These are phyloP conservation scores for Phytophthora podocarpi DNA, from an alignment of 352 stramenopile genomes.

Conservation along the genomic window DNA sequence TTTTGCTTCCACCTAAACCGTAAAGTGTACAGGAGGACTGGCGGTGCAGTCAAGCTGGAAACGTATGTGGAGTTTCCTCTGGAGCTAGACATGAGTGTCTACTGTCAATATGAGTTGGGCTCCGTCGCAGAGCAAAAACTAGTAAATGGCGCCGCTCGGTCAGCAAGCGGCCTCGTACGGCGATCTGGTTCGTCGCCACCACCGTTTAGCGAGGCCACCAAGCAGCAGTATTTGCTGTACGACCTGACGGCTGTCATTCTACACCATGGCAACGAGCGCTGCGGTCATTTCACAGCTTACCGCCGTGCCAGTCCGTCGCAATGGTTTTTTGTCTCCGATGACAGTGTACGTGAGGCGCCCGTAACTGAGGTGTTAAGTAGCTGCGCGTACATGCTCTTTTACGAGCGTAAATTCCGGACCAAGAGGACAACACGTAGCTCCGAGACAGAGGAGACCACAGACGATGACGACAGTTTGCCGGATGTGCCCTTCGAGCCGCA, in stretches of 20 bases:
- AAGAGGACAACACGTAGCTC: slow-evolving; percentile 41
- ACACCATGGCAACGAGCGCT: slow-evolving; percentile 87
- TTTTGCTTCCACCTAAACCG: slow-evolving; percentile 91
- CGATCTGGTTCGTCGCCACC: neutral
- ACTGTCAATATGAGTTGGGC: slow-evolving; percentile 68
- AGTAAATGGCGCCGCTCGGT: neutral
- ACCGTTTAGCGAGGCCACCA: slow-evolving; percentile 14
- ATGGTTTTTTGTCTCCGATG: slow-evolving; percentile 90
- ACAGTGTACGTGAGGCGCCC: slow-evolving; percentile 62
- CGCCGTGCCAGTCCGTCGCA: slow-evolving; percentile 54
- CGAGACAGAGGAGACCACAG: slow-evolving; percentile 39
- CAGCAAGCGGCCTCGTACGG: slow-evolving; percentile 14
- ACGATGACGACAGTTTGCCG: slow-evolving; percentile 54
- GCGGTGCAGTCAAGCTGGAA: slow-evolving; percentile 75
- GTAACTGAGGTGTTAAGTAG: slow-evolving; percentile 69
- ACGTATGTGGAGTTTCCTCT: slow-evolving; percentile 83
- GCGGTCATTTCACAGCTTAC: slow-evolving; percentile 88
- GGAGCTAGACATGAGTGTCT: slow-evolving; percentile 77
- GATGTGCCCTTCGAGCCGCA: slow-evolving; percentile 57
- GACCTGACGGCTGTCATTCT: slow-evolving; percentile 81
- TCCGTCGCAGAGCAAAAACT: slow-evolving; percentile 34
- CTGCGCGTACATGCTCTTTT: slow-evolving; percentile 92
- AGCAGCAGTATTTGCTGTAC: slow-evolving; percentile 64
- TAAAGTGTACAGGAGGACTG: slow-evolving; percentile 81
- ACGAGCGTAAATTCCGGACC: slow-evolving; percentile 73